A percentile compares a stretch with the other conserved stretches of the same genome.
phyloP scores from a whole-genome alignment of 2,329 filamentous ascomycete genomes.

The Botrytis tulipae region DNA sequence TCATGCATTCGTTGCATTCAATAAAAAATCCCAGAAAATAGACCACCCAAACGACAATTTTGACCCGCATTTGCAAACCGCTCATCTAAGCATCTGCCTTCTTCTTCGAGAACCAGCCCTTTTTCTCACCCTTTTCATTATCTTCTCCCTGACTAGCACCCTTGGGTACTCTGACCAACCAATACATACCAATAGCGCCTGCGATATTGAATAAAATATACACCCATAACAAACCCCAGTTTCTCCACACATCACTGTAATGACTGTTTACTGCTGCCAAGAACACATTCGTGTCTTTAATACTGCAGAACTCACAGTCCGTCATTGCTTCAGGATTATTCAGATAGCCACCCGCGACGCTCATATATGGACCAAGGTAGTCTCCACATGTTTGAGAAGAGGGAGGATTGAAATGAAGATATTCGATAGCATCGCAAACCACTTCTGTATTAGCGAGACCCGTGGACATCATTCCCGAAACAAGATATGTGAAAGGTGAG shows the following conservation, averaged over 20 bases:
- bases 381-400: slow-evolving; percentile 55
- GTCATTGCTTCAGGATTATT: slow-evolving; percentile 47
- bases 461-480: slow-evolving; percentile 67
- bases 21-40: background rate
- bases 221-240: slow-evolving; percentile 57
- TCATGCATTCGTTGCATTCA: background rate
- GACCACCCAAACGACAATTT: background rate
- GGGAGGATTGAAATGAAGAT: slow-evolving; percentile 63
- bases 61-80: background rate
- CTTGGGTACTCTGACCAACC: slow-evolving; percentile 49
- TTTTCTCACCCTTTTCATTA: background rate
- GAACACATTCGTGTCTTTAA: slow-evolving; percentile 53
- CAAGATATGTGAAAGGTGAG: slow-evolving; percentile 79
- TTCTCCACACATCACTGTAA: slow-evolving; percentile 63
- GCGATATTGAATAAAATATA: slow-evolving; percentile 52
- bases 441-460: slow-evolving; percentile 68
- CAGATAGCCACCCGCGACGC: slow-evolving; percentile 52
- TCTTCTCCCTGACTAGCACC: slow-evolving; percentile 32
- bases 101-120: slow-evolving; percentile 16
- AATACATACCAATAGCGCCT: slow-evolving; percentile 54
- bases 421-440: slow-evolving; percentile 67
- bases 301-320: slow-evolving; percentile 56
- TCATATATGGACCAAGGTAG: slow-evolving; percentile 56
- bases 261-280: slow-evolving; percentile 49
- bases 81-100: slow-evolving; percentile 4